Conservation (phyloP, 768 basidiomycete genomes). For the button mushroom (Agaricus bisporus) region DNA sequence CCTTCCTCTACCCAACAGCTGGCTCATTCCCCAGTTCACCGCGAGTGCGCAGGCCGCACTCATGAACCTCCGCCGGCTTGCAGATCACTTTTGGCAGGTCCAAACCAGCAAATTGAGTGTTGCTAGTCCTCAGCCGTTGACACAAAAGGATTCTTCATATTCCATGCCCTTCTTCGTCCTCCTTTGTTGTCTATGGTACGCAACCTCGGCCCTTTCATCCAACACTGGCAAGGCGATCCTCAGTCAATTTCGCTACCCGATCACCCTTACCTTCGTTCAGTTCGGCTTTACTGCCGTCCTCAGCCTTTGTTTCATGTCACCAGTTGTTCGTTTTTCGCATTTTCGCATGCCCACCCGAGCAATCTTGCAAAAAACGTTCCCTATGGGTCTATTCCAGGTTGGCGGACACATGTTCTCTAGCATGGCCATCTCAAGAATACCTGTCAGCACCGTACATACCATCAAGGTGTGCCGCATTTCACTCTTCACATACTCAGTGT, state of each 20-base stretch:
- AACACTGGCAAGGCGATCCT: conserved; percentile 97
- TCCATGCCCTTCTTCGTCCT: conserved; percentile 56
- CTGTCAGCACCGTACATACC: conserved; percentile 96
- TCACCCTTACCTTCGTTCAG: conserved; percentile 96
- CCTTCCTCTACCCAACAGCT: conserved; percentile 19
- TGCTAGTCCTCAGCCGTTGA: conserved; percentile 17
- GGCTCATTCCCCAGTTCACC: neutral
- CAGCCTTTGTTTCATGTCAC: conserved; percentile 81
- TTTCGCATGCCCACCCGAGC: conserved; percentile 65
- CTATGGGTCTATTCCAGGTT: conserved; percentile 98
- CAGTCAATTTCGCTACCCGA: conserved; percentile 86
- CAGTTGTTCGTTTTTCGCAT: conserved; percentile 57
- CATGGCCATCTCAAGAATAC: conserved; percentile 93
- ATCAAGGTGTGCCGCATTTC: conserved; percentile 71
- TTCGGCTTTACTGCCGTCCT: conserved; percentile 91
- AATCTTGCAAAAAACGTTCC: conserved; percentile 75
- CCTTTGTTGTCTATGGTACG: conserved; percentile 90
- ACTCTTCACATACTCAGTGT: neutral
- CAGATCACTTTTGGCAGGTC: conserved; percentile 2
- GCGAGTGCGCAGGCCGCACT: neutral
- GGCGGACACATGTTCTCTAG: conserved; percentile 97
- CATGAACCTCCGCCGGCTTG: conserved; percentile 3
- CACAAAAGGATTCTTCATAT: conserved; percentile 25
- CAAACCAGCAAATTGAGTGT: neutral
- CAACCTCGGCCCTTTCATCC: conserved; percentile 86